Evolutionary conservation across 2,329 filamentous ascomycete species (phyloP).

Genomic region (Penicillium aurantiogriseum): DNA sequence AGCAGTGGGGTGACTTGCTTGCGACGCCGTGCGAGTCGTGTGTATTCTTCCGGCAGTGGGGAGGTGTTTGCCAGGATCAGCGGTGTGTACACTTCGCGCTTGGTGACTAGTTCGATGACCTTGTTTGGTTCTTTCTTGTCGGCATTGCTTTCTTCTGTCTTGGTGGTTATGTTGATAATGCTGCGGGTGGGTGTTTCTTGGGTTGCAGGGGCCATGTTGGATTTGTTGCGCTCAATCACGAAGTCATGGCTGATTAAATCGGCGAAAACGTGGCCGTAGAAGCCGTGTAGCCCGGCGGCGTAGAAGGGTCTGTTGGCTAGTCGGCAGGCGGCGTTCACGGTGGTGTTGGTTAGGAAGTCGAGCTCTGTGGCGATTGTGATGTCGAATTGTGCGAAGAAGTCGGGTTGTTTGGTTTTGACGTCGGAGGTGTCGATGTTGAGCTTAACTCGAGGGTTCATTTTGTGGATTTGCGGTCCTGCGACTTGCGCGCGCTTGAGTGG

Average conservation of each 20-base stretch:
- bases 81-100: conserved; percentile 86
- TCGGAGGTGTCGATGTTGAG: conserved; percentile 68
- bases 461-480: conserved; percentile 72
- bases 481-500: conserved; percentile 68
- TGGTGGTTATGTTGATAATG: conserved; percentile 69
- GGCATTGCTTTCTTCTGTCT: conserved; percentile 66
- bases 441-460: conserved; percentile 84
- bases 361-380: conserved; percentile 89
- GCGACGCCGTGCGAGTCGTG: conserved; percentile 65
- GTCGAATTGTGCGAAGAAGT: conserved; percentile 77
- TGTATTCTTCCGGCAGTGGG: conserved; percentile 67
- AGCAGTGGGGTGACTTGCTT: conserved; percentile 78
- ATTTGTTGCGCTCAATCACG: conserved; percentile 78
- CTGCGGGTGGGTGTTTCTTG: conserved; percentile 75
- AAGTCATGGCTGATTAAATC: conserved; percentile 90
- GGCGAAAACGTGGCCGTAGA: conserved; percentile 93
- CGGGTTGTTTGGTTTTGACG: conserved; percentile 65
- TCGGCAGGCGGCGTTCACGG: conserved; percentile 83
- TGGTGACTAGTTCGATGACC: conserved; percentile 80
- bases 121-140: conserved; percentile 75
- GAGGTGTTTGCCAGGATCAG: conserved; percentile 82
- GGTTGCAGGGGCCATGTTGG: conserved; percentile 65
- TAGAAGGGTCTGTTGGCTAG: conserved; percentile 80
- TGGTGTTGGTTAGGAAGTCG: conserved; percentile 68
- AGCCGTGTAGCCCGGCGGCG: conserved; percentile 78